Conservation (phyloP, 208 protist genomes). For the Novymonas esmeraldas region DNA sequence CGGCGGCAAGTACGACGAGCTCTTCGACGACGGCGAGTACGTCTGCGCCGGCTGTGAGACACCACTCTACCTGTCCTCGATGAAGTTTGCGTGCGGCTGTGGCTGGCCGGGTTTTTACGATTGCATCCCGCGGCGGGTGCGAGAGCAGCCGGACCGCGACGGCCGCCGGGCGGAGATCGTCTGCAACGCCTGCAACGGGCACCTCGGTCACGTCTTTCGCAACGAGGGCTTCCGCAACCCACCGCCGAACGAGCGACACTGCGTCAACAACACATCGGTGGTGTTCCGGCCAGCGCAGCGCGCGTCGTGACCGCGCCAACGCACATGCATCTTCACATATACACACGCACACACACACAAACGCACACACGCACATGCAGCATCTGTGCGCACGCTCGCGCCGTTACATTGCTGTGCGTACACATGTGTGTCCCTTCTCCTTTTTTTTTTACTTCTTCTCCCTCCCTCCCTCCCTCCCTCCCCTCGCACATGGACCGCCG, state of each 20-base stretch:
- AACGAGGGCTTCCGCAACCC: constrained; percentile 88
- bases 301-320: background rate
- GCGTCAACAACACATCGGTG: constrained; percentile 86
- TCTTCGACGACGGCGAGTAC: constrained; percentile 77
- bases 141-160: constrained; percentile 76
- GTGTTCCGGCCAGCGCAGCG: constrained; percentile 37
- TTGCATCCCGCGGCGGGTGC: constrained; percentile 75
- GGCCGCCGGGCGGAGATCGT: constrained; percentile 88
- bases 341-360: too few relatives aligned
- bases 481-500: background rate
- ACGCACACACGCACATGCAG: background rate
- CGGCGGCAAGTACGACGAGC: constrained; percentile 57
- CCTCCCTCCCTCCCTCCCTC: background rate
- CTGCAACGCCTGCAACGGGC: constrained; percentile 91
- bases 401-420: background rate
- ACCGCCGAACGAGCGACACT: constrained; percentile 92
- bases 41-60: constrained; percentile 77
- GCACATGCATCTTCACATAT: too few relatives aligned
- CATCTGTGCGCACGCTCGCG: background rate
- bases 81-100: constrained; percentile 90
- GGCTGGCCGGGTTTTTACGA: constrained; percentile 92
- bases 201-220: constrained; percentile 94
- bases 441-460: too few relatives aligned
- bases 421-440: background rate
- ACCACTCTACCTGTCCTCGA: constrained; percentile 82